A percentile compares a stretch with the other conserved stretches of the same genome.
Evolutionary conservation across 805 yeast species (phyloP).

Genomic region (Cyberlindnera mycetangii): DNA sequence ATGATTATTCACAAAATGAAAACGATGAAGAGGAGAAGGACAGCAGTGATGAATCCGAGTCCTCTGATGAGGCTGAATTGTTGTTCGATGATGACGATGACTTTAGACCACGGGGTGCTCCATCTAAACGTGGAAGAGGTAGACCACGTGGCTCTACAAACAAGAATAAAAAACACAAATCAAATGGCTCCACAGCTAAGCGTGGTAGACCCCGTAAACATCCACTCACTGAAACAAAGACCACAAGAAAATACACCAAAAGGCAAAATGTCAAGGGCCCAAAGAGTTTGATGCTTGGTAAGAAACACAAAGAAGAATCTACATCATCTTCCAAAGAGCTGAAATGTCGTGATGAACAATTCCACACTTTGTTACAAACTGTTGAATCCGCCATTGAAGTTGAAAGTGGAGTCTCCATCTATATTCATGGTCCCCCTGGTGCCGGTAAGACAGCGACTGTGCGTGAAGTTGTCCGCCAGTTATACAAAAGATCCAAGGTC

Average conservation of each 20-base stretch:
- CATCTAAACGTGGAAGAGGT: slow-evolving; percentile 26
- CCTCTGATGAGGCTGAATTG: slow-evolving; percentile 11
- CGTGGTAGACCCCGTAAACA: background rate
- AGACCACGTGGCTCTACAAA: slow-evolving; percentile 20
- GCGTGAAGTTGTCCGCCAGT: slow-evolving; percentile 74
- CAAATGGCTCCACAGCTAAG: background rate
- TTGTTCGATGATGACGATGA: slow-evolving; percentile 20
- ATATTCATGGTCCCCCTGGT: slow-evolving; percentile 97
- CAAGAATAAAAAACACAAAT: background rate
- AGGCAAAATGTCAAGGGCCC: slow-evolving; percentile 30
- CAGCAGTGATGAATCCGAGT: background rate
- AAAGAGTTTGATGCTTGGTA: slow-evolving; percentile 14
- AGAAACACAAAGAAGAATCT: slow-evolving; percentile 29
- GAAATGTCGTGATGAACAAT: slow-evolving; percentile 88
- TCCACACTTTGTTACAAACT: slow-evolving; percentile 61
- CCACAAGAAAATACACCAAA: slow-evolving; percentile 24
- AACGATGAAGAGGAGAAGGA: background rate
- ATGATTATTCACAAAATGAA: background rate
- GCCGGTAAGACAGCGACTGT: slow-evolving; percentile 96
- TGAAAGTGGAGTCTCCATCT: slow-evolving; percentile 77
- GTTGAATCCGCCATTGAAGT: slow-evolving; percentile 70
- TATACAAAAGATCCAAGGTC: slow-evolving; percentile 42
- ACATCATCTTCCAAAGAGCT: slow-evolving; percentile 34
- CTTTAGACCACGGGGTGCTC: slow-evolving; percentile 25
- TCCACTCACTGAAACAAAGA: background rate